Evolutionary conservation across 1,284 basidiomycete genomes (phyloP), one percentile per base, ranked within the genome.

Genomic region (Ustilago bromivora): DNA sequence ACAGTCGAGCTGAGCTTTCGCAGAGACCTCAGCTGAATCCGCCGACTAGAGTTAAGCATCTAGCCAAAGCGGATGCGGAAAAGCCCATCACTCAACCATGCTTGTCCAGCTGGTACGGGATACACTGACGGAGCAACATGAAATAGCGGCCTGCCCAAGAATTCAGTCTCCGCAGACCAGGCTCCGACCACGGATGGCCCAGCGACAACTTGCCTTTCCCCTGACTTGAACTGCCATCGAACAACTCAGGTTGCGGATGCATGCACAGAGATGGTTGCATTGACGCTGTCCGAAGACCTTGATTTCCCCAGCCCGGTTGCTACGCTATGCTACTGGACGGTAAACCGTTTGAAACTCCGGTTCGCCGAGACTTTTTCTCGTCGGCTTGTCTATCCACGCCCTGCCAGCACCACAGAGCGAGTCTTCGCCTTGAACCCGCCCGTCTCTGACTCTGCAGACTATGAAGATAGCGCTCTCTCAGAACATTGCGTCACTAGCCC

Each of bases 331-430:
- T 36, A 54, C 34, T 54, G 23, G 15, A 61, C 61, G 61, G 61
- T 19, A 53, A 62, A 62, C 61, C 61, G 61, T 62, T 62, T 56
- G 7, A 43, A 62, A 55, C 53, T 28, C 23, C 23, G 53, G 31
- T 38, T 62, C 61, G 49, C 61, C 61, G 61, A 61, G n/a, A 40
- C 34, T 32, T 34, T 57, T 47, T 31, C 36, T 60, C 46, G 47
- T 60, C 19, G 49, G 47, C n/a, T 40, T 47, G 13, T 11, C 40
- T 31, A 36, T 32, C 28, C 23, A 53, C 23, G 31, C 56, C 12
- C 32, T 17, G 52, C 34, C n/a, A 54, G 35, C 52, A 31, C 52
- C 5, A 15, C 51, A 35, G 8, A 15, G 31, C 51, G 23, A 51
- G 9, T 53, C 46, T 49, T 15, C 19, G 10, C 15, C 13, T 41